Conservation (phyloP, 108 stramenopile genomes). For the Cyclostephanos tholiformis region DNA sequence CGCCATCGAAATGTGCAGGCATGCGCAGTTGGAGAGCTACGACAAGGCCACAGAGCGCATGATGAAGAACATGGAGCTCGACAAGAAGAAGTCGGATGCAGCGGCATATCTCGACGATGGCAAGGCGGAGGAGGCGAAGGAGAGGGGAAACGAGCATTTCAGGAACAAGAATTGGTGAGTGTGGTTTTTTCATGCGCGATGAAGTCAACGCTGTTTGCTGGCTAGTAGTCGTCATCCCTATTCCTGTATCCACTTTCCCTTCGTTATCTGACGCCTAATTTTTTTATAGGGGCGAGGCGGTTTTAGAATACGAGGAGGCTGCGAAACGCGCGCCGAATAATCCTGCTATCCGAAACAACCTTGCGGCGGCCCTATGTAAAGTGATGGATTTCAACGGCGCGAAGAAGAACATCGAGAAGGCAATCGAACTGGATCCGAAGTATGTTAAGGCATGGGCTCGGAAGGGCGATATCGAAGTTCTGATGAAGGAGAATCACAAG, state of each 20-base stretch:
- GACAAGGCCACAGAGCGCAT: conserved; percentile 91
- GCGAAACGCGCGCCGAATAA: conserved; percentile 98
- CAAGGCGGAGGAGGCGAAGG: conserved; percentile 97
- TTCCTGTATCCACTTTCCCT: background rate
- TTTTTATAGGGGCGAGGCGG: conserved; percentile 61
- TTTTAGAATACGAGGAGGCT: conserved; percentile 92
- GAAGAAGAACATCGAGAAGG: conserved; percentile 91
- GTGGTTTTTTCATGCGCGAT: background rate
- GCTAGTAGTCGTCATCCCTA: background rate
- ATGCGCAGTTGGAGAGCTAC: conserved; percentile 83
- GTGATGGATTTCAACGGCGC: conserved; percentile 97
- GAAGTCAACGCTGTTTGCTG: background rate
- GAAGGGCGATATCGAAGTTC: conserved; percentile 97
- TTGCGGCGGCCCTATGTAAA: conserved; percentile 95
- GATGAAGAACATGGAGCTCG: conserved; percentile 94
- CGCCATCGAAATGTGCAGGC: conserved; percentile 91
- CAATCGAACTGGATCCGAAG: conserved; percentile 95
- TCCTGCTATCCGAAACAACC: conserved; percentile 97
- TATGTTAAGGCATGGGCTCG: conserved; percentile 99
- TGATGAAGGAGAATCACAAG: conserved; percentile 98
- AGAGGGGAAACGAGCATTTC: conserved; percentile 95
- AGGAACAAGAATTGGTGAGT: conserved; percentile 83
- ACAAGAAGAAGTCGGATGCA: conserved; percentile 89
- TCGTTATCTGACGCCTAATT: background rate
- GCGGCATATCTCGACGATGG: conserved; percentile 93